Percentiles rank a stretch among this genome's conserved stretches.
Evolutionary conservation across 2,329 filamentous ascomycete genomes (phyloP).

Genomic region (Pezicula neosporulosa): DNA sequence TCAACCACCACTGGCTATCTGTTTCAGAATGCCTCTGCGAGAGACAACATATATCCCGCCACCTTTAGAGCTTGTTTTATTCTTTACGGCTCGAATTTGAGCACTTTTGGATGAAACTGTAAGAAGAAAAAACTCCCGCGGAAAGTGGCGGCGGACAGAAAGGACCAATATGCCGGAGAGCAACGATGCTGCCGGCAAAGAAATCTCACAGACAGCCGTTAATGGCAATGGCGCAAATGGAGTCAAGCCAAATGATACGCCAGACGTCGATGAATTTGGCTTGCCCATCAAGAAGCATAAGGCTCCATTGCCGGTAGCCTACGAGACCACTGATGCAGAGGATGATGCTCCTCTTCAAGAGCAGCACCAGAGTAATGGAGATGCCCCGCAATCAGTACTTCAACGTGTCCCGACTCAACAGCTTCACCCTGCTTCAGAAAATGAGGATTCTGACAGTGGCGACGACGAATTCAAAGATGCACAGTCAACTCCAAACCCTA

Average conservation of each 20-base stretch:
- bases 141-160: slow-evolving; percentile 15
- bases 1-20: background rate
- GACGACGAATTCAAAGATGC: slow-evolving; percentile 37
- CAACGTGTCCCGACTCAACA: background rate
- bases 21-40: background rate
- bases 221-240: slow-evolving; percentile 14
- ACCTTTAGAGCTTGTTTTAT: background rate
- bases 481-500: slow-evolving; percentile 26
- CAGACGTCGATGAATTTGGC: slow-evolving; percentile 68
- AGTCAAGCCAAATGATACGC: background rate
- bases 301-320: slow-evolving; percentile 24
- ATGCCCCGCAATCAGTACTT: background rate
- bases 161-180: slow-evolving; percentile 24
- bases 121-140: background rate
- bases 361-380: slow-evolving; percentile 10
- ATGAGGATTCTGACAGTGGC: slow-evolving; percentile 32
- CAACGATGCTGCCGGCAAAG: slow-evolving; percentile 17
- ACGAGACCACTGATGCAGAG: slow-evolving; percentile 9
- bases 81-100: background rate
- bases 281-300: slow-evolving; percentile 55
- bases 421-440: background rate
- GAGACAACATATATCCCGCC: background rate
- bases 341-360: slow-evolving; percentile 7
- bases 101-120: slow-evolving; percentile 1
- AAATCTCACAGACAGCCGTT: slow-evolving; percentile 5